A percentile compares a stretch with the other conserved stretches of the same genome.
These are phyloP conservation scores for Neopestalotiopsis sp. DNA, from an alignment of 2,329 filamentous ascomycete genomes.

Conservation along the genomic window DNA sequence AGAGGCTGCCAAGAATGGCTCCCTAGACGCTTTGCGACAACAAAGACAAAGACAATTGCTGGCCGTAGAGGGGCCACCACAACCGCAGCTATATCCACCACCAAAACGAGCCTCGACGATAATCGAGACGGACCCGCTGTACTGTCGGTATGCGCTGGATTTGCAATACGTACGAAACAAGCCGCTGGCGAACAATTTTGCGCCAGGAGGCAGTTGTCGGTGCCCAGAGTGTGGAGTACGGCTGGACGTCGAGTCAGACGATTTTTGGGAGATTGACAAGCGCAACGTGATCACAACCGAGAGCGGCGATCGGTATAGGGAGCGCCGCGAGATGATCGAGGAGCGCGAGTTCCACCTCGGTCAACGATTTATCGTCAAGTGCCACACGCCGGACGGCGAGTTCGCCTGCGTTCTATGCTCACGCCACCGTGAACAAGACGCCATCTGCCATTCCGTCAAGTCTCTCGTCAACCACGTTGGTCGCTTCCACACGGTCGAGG, in stretches of 20 bases:
- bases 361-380: constrained; percentile 44
- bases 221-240: constrained; percentile 35
- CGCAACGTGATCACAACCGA: constrained; percentile 17
- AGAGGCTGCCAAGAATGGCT: constrained; percentile 39
- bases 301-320: constrained; percentile 11
- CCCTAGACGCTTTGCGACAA: constrained; percentile 40
- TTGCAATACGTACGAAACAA: constrained; percentile 35
- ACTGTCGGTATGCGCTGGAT: constrained; percentile 39
- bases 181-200: constrained; percentile 28
- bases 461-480: constrained; percentile 39
- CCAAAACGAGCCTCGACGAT: constrained; percentile 22
- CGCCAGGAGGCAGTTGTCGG: constrained; percentile 26
- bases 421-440: constrained; percentile 32
- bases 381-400: constrained; percentile 38
- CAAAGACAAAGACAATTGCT: constrained; percentile 39
- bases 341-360: constrained; percentile 37
- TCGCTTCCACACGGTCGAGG: constrained; percentile 22
- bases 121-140: constrained; percentile 31
- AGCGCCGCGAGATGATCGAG: constrained; percentile 28
- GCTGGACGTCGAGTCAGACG: constrained; percentile 32
- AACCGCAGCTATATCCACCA: constrained; percentile 24
- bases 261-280: constrained; percentile 36
- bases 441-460: constrained; percentile 34
- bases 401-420: constrained; percentile 42
- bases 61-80: constrained; percentile 19